Percentiles rank a stretch among this genome's conserved stretches.
Evolutionary conservation across 164 flowering plant genomes (phyloP).

Genomic region (Piper betle): DNA sequence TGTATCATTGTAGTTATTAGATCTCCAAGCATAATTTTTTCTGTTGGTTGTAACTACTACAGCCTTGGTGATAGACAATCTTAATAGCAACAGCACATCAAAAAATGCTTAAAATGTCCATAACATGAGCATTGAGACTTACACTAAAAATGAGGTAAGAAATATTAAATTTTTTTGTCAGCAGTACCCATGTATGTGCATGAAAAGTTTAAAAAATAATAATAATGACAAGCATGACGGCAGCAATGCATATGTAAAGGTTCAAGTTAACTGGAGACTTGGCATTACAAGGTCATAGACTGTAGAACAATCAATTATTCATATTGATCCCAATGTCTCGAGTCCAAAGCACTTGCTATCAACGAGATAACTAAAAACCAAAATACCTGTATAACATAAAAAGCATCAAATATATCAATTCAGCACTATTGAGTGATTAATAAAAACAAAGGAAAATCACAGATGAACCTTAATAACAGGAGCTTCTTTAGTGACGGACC

Average conservation of each 20-base stretch:
- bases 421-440: background rate
- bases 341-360: background rate
- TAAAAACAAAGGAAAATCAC: background rate
- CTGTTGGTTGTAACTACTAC: too few species aligned
- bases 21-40: too few species aligned
- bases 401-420: too few species aligned
- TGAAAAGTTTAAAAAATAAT: too few species aligned
- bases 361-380: background rate
- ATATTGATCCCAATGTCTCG: background rate
- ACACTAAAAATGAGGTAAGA: background rate
- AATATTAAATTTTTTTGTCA: too few species aligned
- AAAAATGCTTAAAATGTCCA: background rate
- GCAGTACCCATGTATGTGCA: too few species aligned
- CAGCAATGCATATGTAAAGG: too few species aligned
- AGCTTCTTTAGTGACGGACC: constrained; percentile 91
- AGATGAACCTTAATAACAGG: constrained; percentile 76
- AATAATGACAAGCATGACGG: too few species aligned
- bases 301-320: background rate
- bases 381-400: background rate
- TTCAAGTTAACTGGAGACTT: too few species aligned
- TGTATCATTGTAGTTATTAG: too few species aligned
- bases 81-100: background rate
- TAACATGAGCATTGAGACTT: background rate
- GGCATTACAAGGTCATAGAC: background rate
- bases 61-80: background rate